Evolutionary conservation across 345 rosid species (phyloP).

Genomic region (Tarenaya hassleriana): DNA sequence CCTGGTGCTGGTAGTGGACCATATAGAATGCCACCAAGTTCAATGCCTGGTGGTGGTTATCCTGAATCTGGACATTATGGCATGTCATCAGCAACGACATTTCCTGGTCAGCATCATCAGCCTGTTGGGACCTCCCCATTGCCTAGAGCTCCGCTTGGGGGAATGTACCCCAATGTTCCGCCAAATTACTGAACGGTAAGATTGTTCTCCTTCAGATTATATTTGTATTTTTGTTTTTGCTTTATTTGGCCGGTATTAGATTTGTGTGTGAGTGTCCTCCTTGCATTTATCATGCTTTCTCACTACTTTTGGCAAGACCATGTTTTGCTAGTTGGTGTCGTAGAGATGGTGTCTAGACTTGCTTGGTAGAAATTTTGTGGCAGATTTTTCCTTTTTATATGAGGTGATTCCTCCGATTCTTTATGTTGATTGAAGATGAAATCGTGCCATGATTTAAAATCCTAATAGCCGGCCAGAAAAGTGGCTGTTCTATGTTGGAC

Average conservation of each 20-base stretch:
- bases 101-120: constrained; percentile 60
- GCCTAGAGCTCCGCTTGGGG: constrained; percentile 73
- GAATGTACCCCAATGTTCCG: constrained; percentile 64
- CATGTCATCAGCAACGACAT: constrained; percentile 45
- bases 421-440: too few relatives aligned
- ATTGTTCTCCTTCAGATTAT: constrained; percentile 20
- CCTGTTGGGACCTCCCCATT: constrained; percentile 56
- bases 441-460: too few relatives aligned
- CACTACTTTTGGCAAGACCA: neutral
- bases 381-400: neutral
- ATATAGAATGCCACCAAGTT: constrained; percentile 54
- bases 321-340: neutral
- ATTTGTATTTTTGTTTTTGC: neutral
- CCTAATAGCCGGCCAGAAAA: too few relatives aligned
- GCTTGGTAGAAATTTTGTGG: constrained; percentile 11
- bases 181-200: constrained; percentile 61
- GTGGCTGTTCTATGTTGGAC: too few relatives aligned
- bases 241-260: constrained; percentile 6
- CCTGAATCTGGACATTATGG: constrained; percentile 55
- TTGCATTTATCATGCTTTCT: constrained; percentile 11
- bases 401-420: neutral
- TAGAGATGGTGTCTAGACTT: constrained; percentile 4
- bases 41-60: constrained; percentile 65
- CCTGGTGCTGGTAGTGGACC: constrained; percentile 44
- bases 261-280: constrained; percentile 5